Conservation (phyloP, 768 basidiomycete species). For the Kondoa malvinella region DNA sequence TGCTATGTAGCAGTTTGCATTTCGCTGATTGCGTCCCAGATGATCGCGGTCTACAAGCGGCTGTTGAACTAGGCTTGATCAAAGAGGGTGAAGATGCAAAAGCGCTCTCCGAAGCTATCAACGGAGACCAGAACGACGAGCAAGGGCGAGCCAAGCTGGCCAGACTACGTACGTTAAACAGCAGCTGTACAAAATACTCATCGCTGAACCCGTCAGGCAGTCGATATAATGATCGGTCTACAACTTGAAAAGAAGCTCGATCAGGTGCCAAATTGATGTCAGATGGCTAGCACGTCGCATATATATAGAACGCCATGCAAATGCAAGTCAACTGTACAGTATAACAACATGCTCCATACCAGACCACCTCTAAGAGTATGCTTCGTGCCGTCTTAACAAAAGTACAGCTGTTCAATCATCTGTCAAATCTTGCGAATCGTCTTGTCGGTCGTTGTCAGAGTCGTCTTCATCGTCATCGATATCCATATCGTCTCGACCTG, state of each 20-base stretch:
- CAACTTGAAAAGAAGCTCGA: neutral
- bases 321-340: too few species aligned
- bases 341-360: too few species aligned
- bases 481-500: neutral
- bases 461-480: neutral
- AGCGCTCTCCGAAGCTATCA: neutral
- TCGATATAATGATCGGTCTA: neutral
- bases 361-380: too few species aligned
- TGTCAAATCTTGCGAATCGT: neutral
- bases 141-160: neutral
- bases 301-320: too few species aligned
- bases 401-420: too few species aligned
- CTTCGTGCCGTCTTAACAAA: too few species aligned
- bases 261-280: neutral
- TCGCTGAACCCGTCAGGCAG: too few species aligned
- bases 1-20: too few species aligned
- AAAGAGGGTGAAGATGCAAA: neutral
- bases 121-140: neutral
- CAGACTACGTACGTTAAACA: too few species aligned
- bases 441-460: neutral
- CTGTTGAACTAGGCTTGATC: neutral
- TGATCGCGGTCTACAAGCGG: neutral
- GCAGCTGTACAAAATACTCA: too few species aligned
- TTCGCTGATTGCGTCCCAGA: too few species aligned
- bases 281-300: too few species aligned